Evolutionary conservation across 345 rosid species (phyloP).

Genomic region (Murraya paniculata): DNA sequence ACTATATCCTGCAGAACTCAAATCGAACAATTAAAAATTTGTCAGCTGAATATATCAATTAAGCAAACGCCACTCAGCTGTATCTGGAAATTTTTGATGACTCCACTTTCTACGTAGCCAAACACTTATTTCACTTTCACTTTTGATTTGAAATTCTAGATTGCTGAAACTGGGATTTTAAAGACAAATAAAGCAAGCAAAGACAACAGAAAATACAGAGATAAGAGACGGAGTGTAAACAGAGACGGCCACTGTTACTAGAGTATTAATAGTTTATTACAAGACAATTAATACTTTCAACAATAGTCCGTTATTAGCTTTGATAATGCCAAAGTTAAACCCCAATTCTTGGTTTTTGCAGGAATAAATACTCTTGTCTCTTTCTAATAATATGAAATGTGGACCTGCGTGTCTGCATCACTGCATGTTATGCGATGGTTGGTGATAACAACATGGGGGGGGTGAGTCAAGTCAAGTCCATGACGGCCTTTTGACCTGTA

Average conservation of each 20-base stretch:
- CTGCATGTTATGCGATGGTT: no score
- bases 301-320: not conserved
- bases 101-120: not conserved
- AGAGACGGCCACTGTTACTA: constrained; percentile 7
- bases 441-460: not conserved
- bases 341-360: not conserved
- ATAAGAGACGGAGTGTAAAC: not conserved
- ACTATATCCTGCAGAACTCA: not conserved
- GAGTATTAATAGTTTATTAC: not conserved
- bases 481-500: constrained; percentile 8
- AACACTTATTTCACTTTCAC: not conserved
- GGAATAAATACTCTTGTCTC: not conserved
- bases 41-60: not conserved
- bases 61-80: not conserved
- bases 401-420: not conserved
- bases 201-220: constrained; percentile 17
- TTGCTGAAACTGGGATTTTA: not conserved
- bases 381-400: no score
- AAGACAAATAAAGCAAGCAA: not conserved
- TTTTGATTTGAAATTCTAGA: not conserved
- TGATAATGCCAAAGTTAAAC: not conserved
- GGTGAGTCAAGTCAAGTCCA: not conserved
- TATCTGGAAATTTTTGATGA: not conserved
- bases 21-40: not conserved
- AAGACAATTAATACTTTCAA: not conserved